These are phyloP conservation scores for Aureobasidium pullulans DNA, from an alignment of 2,329 filamentous ascomycete genomes.

Conservation along the genomic window DNA sequence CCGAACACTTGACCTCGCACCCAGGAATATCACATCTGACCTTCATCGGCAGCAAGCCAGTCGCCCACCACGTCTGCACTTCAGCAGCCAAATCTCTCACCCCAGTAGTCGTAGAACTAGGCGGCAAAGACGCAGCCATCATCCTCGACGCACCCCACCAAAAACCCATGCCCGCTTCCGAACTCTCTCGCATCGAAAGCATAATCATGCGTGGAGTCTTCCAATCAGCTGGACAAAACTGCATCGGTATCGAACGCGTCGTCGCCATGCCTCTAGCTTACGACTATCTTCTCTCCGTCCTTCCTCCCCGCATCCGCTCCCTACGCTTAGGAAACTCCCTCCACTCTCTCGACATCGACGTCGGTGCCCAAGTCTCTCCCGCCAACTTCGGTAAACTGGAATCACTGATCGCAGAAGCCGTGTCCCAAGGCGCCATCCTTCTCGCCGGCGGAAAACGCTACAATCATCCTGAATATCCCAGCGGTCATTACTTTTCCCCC, in stretches of 20 bases:
- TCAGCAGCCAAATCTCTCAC: slow-evolving; percentile 81
- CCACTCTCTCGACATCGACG: slow-evolving; percentile 53
- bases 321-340: slow-evolving; percentile 70
- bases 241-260: slow-evolving; percentile 91
- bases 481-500: slow-evolving; percentile 85
- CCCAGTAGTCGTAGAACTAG: slow-evolving; percentile 82
- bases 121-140: slow-evolving; percentile 89
- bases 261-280: slow-evolving; percentile 74
- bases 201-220: slow-evolving; percentile 89
- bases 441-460: slow-evolving; percentile 70
- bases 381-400: slow-evolving; percentile 71
- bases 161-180: slow-evolving; percentile 37
- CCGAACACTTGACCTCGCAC: slow-evolving; percentile 76
- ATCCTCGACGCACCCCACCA: slow-evolving; percentile 68
- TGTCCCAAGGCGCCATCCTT: slow-evolving; percentile 69
- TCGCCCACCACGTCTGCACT: slow-evolving; percentile 81
- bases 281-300: slow-evolving; percentile 58
- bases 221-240: slow-evolving; percentile 94
- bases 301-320: slow-evolving; percentile 65
- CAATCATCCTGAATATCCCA: slow-evolving; percentile 62
- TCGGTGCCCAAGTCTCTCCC: slow-evolving; percentile 84
- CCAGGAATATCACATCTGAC: slow-evolving; percentile 80
- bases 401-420: slow-evolving; percentile 66
- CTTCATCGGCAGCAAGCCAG: slow-evolving; percentile 84
- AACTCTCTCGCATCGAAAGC: slow-evolving; percentile 65